Evolutionary conservation across 805 yeast species (phyloP), one percentile per base, ranked within the genome.

Genomic region (Pichia insulana): DNA sequence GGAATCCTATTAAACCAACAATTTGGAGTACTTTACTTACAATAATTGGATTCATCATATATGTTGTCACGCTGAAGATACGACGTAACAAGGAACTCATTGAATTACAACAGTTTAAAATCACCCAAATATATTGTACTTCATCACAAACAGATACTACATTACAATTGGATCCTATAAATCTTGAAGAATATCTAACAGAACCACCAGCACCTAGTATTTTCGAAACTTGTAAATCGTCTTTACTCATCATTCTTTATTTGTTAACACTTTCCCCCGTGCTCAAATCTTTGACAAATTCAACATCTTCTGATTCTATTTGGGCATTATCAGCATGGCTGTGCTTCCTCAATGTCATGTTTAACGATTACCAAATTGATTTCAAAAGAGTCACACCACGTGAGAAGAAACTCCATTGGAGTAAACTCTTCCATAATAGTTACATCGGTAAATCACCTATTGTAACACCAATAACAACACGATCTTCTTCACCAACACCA

Each of bases 311-410:
- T 0, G 97, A 92, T 64, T 86, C 96, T 13, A 87, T 92, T 46
- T 90, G 97, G 97, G 88, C 95, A 0, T 62, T 92, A 4, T 76
- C 94, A 7, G 78, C 81, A 37, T 82, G 96, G 79, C 66, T 92
- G 13, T 78, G 84, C 27, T 51, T 86, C 10, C 64, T 79, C 35
- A 87, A 87, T 53, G 64, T 88, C 3, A 55, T 80, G 20, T 69
- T 79, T 51, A 79, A 81, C 55, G 85, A 85, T 61, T 81, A 83
- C 58, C 71, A 83, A 30, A 67, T 73, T 53, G 74, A 73, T 47
- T 56, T 71, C n/a, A 51, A 53, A 1, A 39, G 49, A 37, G 32
- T 42, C 25, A 39, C 41, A 4, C 17, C 30, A n/a, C 15, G 19
- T 3, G 46, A 43, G 8, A 43, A 43, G 31, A 18, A 26, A 16